Percentiles rank a stretch among this genome's conserved stretches.
Conservation (phyloP, 2,329 filamentous ascomycete genomes). For the Botrytis galanthina region DNA sequence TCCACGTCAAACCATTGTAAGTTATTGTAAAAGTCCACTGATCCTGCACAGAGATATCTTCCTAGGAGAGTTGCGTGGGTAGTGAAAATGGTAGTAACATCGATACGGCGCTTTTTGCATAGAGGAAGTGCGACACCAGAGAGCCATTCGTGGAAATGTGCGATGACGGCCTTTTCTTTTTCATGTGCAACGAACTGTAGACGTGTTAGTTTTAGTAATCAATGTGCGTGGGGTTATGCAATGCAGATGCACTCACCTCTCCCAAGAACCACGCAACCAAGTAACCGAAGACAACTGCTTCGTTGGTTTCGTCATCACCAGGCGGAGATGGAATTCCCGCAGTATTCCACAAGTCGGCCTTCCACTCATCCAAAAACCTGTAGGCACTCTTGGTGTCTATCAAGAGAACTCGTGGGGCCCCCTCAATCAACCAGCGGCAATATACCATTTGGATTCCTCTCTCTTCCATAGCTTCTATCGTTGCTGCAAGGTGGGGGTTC, state of each 20-base stretch:
- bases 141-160: conserved; percentile 98
- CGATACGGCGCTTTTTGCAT: conserved; percentile 90
- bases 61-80: conserved; percentile 95
- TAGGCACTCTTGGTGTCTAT: conserved; percentile 96
- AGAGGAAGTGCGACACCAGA: conserved; percentile 90
- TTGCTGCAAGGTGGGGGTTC: conserved; percentile 72
- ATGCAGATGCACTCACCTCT: conserved; percentile 61
- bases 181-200: conserved; percentile 87
- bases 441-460: conserved; percentile 88
- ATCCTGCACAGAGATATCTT: conserved; percentile 93
- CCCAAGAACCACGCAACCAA: conserved; percentile 97
- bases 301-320: conserved; percentile 91
- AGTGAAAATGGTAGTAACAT: conserved; percentile 97
- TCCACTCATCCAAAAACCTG: conserved; percentile 91
- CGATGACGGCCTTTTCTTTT: conserved; percentile 87
- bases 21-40: conserved; percentile 99
- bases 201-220: conserved; percentile 21
- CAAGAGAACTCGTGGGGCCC: conserved; percentile 86
- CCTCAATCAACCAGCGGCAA: conserved; percentile 96
- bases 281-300: conserved; percentile 96
- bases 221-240: not conserved
- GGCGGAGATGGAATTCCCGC: conserved; percentile 92
- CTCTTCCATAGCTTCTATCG: conserved; percentile 89
- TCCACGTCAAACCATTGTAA: conserved; percentile 96
- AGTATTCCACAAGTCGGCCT: conserved; percentile 88